phyloP scores from a whole-genome alignment of 2,329 filamentous ascomycete species.

The Cercospora brassicicola region DNA sequence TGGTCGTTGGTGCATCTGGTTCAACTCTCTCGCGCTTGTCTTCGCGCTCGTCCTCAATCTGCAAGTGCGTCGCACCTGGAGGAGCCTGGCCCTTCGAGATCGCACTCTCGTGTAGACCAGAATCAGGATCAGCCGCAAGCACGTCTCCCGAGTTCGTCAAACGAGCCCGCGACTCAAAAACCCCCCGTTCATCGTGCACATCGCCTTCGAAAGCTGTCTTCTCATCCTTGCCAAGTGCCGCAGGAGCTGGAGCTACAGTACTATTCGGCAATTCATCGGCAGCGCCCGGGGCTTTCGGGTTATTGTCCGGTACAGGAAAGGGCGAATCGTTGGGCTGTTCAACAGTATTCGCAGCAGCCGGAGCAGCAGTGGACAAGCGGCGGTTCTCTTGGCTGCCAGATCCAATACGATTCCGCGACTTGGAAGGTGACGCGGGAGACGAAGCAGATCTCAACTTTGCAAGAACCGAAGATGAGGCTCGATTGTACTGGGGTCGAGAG shows the following conservation, averaged over 20 bases:
- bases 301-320: background rate
- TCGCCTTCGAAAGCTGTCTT: background rate
- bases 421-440: background rate
- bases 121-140: background rate
- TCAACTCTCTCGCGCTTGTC: background rate
- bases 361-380: background rate
- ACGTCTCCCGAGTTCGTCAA: background rate
- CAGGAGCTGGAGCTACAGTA: background rate
- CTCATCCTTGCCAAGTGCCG: background rate
- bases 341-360: background rate
- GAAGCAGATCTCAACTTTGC: constrained; percentile 13
- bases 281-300: background rate
- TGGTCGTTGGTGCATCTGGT: background rate
- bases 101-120: background rate
- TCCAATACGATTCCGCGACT: background rate
- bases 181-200: background rate
- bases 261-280: background rate
- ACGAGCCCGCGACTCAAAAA: background rate
- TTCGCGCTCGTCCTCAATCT: background rate
- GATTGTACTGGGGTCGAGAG: background rate
- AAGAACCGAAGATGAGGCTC: constrained; percentile 1
- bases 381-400: background rate
- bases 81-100: background rate
- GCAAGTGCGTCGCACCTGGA: background rate
- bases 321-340: background rate